Evolutionary conservation across 768 basidiomycete species (phyloP).

Genomic region (Panaeolus cyanescens): DNA sequence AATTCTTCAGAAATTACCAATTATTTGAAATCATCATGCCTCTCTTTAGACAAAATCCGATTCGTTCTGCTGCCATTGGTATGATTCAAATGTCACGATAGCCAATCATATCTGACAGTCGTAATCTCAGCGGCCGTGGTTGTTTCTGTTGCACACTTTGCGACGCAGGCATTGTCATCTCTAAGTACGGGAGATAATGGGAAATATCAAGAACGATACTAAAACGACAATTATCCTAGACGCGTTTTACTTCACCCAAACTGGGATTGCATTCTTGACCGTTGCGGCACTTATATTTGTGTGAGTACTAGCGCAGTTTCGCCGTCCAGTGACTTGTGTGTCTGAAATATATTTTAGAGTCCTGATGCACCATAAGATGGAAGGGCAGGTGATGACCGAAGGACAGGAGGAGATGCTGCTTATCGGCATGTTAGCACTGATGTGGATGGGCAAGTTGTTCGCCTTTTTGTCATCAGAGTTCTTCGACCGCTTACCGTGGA

Average conservation of each 20-base stretch:
- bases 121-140: conserved; percentile 43
- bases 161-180: conserved; percentile 51
- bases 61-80: conserved; percentile 47
- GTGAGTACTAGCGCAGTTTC: conserved; percentile 40
- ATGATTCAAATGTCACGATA: background rate
- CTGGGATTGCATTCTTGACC: conserved; percentile 70
- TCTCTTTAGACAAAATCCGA: conserved; percentile 49
- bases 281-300: conserved; percentile 65
- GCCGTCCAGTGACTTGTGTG: background rate
- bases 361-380: conserved; percentile 62
- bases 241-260: conserved; percentile 69
- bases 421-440: conserved; percentile 70
- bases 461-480: background rate
- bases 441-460: conserved; percentile 69
- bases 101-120: background rate
- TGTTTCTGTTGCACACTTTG: conserved; percentile 48
- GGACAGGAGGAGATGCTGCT: conserved; percentile 75
- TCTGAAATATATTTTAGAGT: background rate
- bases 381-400: conserved; percentile 63
- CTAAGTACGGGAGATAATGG: conserved; percentile 36
- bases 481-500: background rate
- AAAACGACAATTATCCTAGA: conserved; percentile 33
- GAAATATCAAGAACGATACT: background rate
- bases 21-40: conserved; percentile 38
- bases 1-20: background rate